Conservation (phyloP, 1,284 basidiomycete genomes). For the Ganoderma multipileum region DNA sequence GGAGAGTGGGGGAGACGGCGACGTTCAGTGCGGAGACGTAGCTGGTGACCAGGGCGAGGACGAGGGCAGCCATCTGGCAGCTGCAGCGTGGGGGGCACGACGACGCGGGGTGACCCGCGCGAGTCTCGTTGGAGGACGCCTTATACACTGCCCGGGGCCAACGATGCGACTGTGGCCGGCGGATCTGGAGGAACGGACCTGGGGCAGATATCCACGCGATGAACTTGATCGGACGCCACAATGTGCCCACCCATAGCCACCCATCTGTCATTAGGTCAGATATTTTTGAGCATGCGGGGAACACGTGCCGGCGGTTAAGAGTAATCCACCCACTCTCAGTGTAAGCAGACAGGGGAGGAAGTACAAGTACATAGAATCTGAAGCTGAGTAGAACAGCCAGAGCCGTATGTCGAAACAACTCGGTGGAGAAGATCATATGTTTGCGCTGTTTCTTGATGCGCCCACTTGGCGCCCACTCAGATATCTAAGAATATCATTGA, state of each 20-base stretch:
- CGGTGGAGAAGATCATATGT: not conserved
- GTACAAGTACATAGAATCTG: too few species aligned
- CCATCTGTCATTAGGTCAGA: not conserved
- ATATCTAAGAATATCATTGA: not conserved
- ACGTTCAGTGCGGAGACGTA: slow-evolving; percentile 29
- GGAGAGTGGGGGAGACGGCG: slow-evolving; percentile 29
- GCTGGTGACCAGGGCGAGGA: slow-evolving; percentile 9
- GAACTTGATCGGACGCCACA: not conserved
- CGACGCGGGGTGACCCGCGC: not conserved
- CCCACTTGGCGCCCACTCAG: not conserved
- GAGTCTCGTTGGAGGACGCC: not conserved
- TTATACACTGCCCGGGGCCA: not conserved
- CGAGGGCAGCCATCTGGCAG: not conserved
- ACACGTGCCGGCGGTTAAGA: not conserved
- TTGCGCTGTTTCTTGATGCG: not conserved
- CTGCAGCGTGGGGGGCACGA: not conserved
- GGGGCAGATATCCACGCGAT: not conserved
- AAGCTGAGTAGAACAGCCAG: not conserved
- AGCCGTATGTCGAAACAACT: not conserved
- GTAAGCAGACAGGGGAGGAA: not conserved
- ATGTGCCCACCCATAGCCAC: not conserved
- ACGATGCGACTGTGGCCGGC: not conserved
- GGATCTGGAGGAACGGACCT: not conserved
- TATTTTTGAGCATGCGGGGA: not conserved
- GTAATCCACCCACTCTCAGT: not conserved